phyloP scores from a whole-genome alignment of 805 yeast genomes.

The Starmerella asiatica region DNA sequence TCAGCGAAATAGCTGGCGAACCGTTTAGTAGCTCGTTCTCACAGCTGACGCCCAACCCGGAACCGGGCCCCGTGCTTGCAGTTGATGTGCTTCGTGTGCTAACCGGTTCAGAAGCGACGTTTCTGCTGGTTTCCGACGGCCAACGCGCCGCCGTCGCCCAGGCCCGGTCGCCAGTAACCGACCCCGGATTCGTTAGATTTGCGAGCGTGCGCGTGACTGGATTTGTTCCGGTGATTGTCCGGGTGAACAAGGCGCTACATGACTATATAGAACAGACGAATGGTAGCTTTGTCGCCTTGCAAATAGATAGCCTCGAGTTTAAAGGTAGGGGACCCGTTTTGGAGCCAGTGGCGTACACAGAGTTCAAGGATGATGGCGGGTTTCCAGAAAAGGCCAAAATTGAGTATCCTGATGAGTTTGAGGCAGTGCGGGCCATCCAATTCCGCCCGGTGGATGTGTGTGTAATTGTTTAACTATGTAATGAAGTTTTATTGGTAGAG shows the following conservation, averaged over 20 bases:
- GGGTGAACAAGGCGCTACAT: too few relatives aligned
- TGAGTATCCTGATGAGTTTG: slow-evolving; percentile 30
- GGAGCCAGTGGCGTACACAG: background rate
- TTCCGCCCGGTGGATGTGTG: background rate
- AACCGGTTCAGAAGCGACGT: background rate
- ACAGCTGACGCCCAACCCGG: too few relatives aligned
- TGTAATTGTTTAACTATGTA: background rate
- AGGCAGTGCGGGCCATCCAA: slow-evolving; percentile 33
- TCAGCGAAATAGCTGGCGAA: too few relatives aligned
- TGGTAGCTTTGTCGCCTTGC: slow-evolving; percentile 1
- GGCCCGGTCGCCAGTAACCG: background rate
- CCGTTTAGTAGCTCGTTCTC: too few relatives aligned
- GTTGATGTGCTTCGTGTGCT: too few relatives aligned
- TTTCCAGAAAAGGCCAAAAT: background rate
- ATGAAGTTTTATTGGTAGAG: too few relatives aligned
- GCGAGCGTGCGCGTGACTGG: slow-evolving; percentile 2
- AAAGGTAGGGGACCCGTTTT: slow-evolving; percentile 9
- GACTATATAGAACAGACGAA: slow-evolving; percentile 1
- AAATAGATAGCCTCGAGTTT: background rate
- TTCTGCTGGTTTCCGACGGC: slow-evolving; percentile 8
- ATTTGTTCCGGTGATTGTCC: background rate
- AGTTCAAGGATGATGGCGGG: background rate
- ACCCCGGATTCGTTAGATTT: background rate
- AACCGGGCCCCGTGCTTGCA: too few relatives aligned
- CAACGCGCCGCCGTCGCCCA: slow-evolving; percentile 7